Percentiles rank a stretch among this genome's conserved stretches.
phyloP scores from a whole-genome alignment of 2,329 filamentous ascomycete genomes.

The Escovopsis sp. region DNA sequence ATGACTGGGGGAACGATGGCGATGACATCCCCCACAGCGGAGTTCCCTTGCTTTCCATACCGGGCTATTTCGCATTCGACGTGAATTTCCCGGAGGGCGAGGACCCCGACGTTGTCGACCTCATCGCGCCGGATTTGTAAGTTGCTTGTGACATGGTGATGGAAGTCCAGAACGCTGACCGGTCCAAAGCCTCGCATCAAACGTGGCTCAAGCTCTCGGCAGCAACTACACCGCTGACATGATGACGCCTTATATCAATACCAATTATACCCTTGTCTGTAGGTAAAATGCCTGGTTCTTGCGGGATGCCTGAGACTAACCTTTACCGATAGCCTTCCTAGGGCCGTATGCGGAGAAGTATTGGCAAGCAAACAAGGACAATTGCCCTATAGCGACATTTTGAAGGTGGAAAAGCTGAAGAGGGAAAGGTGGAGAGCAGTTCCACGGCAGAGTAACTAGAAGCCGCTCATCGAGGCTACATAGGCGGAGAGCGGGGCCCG shows the following conservation, averaged over 20 bases:
- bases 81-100: conserved; percentile 31
- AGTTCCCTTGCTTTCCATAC: conserved; percentile 31
- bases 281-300: background rate
- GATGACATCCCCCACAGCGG: conserved; percentile 37
- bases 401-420: too few species aligned
- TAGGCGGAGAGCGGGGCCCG: too few species aligned
- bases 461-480: background rate
- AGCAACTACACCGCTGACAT: conserved; percentile 17
- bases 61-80: conserved; percentile 33
- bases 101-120: conserved; percentile 29
- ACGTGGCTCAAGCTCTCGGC: conserved; percentile 21
- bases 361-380: conserved; percentile 21
- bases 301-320: background rate
- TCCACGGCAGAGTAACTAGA: background rate
- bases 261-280: conserved; percentile 23
- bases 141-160: conserved; percentile 5
- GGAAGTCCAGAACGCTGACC: background rate
- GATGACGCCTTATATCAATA: conserved; percentile 23
- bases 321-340: conserved; percentile 17
- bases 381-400: conserved; percentile 15
- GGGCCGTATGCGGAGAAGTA: conserved; percentile 22
- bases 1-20: conserved; percentile 39
- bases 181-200: conserved; percentile 14
- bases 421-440: too few species aligned
- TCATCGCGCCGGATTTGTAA: conserved; percentile 38